Percentiles rank a stretch among this genome's conserved stretches.
phyloP scores from a whole-genome alignment of 2,329 filamentous ascomycete species.

The Saccharata proteae region DNA sequence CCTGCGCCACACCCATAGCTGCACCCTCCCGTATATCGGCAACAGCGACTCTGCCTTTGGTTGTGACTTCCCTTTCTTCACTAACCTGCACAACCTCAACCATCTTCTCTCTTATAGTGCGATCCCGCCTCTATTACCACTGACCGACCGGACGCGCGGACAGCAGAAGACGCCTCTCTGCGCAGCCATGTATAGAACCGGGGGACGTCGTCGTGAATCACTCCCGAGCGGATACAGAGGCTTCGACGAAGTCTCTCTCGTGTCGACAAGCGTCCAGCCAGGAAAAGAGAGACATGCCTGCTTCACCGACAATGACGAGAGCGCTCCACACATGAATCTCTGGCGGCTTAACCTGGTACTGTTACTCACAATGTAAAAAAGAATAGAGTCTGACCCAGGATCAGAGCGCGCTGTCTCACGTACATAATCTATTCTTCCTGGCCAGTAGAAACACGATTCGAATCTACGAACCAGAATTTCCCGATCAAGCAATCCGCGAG shows the following conservation, averaged over 20 bases:
- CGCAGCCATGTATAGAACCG: not conserved
- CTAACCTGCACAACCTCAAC: too few relatives aligned
- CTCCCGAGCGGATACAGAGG: not conserved
- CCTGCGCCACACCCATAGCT: too few relatives aligned
- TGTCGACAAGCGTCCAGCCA: constrained; percentile 15
- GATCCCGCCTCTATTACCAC: too few relatives aligned
- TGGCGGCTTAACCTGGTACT: constrained; percentile 33
- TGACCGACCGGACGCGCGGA: not conserved
- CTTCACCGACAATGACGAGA: not conserved
- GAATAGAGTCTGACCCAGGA: too few relatives aligned
- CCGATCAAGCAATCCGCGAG: constrained; percentile 25
- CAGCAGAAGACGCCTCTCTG: not conserved
- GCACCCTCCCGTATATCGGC: too few relatives aligned
- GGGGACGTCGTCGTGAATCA: constrained; percentile 1
- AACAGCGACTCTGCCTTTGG: too few relatives aligned
- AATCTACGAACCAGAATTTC: constrained; percentile 32
- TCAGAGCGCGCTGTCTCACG: constrained; percentile 33
- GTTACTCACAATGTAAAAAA: too few relatives aligned
- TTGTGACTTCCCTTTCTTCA: too few relatives aligned
- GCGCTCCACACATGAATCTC: constrained; percentile 15
- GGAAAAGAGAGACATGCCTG: constrained; percentile 16
- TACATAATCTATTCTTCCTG: constrained; percentile 38
- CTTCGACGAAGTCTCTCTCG: constrained; percentile 8
- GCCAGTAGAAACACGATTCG: constrained; percentile 28
- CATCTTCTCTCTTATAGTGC: too few relatives aligned